Conservation (phyloP, 2,329 filamentous ascomycete genomes). For the Clonostachys sp. region DNA sequence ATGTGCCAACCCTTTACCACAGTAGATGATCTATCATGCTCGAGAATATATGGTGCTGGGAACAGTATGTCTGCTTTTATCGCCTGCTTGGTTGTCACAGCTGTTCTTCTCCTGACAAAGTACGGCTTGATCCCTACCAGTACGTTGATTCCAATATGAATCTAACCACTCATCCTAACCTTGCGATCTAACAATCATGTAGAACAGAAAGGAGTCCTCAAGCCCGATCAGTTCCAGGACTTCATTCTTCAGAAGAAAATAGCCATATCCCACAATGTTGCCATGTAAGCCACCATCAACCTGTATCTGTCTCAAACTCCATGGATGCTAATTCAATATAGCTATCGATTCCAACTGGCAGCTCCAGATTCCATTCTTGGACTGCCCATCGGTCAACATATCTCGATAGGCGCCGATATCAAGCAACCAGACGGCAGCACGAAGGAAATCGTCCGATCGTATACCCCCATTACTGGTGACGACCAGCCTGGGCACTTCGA, state of each 20-base stretch:
- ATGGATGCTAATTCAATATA: conserved; percentile 22
- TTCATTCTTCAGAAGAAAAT: conserved; percentile 95
- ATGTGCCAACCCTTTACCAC: no score
- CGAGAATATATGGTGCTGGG: no score
- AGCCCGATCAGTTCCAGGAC: conserved; percentile 82
- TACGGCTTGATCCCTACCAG: no score
- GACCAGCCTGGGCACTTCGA: conserved; percentile 90
- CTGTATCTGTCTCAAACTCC: neutral
- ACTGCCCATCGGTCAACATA: conserved; percentile 97
- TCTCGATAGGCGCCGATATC: conserved; percentile 83
- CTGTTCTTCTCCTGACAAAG: no score
- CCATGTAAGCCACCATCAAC: conserved; percentile 59
- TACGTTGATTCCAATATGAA: no score
- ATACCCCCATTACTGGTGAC: conserved; percentile 88
- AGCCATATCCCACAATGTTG: conserved; percentile 94
- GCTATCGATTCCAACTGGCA: conserved; percentile 90
- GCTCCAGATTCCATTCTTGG: conserved; percentile 76
- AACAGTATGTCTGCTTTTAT: no score
- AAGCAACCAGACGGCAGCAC: conserved; percentile 61
- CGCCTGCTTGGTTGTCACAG: no score
- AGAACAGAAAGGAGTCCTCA: conserved; percentile 51
- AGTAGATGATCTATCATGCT: no score
- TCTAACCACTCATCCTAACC: no score
- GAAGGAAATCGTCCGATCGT: conserved; percentile 86
- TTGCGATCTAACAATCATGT: neutral